phyloP scores from a whole-genome alignment of 2,329 filamentous ascomycete species.

The Alternaria incomplexa region DNA sequence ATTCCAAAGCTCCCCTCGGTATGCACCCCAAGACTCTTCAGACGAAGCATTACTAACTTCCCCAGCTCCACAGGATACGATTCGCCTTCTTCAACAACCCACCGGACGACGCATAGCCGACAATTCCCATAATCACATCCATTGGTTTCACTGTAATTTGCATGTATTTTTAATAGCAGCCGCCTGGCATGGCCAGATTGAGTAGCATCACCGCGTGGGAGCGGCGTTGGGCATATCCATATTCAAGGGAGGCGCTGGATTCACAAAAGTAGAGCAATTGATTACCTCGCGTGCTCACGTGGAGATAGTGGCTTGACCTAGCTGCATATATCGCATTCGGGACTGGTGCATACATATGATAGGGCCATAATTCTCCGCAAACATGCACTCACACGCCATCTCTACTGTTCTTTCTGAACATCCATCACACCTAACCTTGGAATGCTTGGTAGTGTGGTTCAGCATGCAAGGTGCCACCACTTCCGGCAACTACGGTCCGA shows the following conservation, averaged over 20 bases:
- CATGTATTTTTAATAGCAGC: slow-evolving; percentile 45
- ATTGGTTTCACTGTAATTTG: slow-evolving; percentile 34
- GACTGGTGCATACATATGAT: neutral
- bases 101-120: slow-evolving; percentile 43
- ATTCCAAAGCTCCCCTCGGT: slow-evolving; percentile 97
- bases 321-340: slow-evolving; percentile 5
- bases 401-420: neutral
- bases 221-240: slow-evolving; percentile 31
- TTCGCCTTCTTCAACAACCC: slow-evolving; percentile 48
- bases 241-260: slow-evolving; percentile 14
- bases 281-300: slow-evolving; percentile 14
- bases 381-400: neutral
- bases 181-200: slow-evolving; percentile 31
- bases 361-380: neutral
- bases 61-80: slow-evolving; percentile 49
- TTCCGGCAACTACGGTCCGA: neutral
- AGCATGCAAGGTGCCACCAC: neutral
- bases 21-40: slow-evolving; percentile 53
- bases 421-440: neutral
- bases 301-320: slow-evolving; percentile 9
- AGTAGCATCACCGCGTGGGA: slow-evolving; percentile 35
- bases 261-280: slow-evolving; percentile 20
- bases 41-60: slow-evolving; percentile 7
- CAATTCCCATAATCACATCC: slow-evolving; percentile 24
- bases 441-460: neutral